Evolutionary conservation across 1,139 yeast species (phyloP).

Genomic region (Geotrichum candidum): DNA sequence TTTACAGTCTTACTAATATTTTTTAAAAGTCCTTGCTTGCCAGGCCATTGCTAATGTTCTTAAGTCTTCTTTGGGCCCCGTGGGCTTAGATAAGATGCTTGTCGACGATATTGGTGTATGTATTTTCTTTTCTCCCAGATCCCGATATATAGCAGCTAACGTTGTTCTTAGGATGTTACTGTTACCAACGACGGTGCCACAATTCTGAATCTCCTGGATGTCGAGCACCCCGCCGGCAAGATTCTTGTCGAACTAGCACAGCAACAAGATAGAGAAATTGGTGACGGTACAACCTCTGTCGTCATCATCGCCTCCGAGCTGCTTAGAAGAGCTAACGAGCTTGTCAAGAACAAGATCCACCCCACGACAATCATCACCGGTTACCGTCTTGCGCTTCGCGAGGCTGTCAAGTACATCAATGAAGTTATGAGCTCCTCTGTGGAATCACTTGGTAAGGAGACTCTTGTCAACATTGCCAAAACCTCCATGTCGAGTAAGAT

Average conservation of each 20-base stretch:
- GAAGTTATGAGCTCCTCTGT: constrained; percentile 81
- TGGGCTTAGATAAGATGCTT: constrained; percentile 95
- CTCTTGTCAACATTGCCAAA: constrained; percentile 76
- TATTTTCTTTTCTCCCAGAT: neutral
- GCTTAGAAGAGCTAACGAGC: constrained; percentile 85
- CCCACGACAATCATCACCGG: constrained; percentile 98
- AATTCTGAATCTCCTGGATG: constrained; percentile 81
- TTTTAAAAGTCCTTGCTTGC: constrained; percentile 62
- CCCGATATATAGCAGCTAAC: neutral
- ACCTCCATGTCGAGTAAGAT: constrained; percentile 97
- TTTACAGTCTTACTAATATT: neutral
- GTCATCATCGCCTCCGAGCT: constrained; percentile 93
- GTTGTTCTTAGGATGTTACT: constrained; percentile 59
- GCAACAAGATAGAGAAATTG: constrained; percentile 98
- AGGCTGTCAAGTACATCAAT: constrained; percentile 81
- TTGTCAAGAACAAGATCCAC: constrained; percentile 88
- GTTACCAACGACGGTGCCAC: constrained; percentile 99
- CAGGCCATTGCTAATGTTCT: constrained; percentile 96
- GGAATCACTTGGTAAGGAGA: constrained; percentile 74
- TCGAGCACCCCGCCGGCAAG: constrained; percentile 98
- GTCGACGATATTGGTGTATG: constrained; percentile 88
- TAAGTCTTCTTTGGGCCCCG: constrained; percentile 95
- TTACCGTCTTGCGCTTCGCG: constrained; percentile 86
- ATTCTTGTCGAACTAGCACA: constrained; percentile 95
- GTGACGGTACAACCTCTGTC: constrained; percentile 91